Evolutionary conservation across 768 basidiomycete species (phyloP), one percentile per base, ranked within the genome.

Genomic region (Omphalotus guepiniiformis): DNA sequence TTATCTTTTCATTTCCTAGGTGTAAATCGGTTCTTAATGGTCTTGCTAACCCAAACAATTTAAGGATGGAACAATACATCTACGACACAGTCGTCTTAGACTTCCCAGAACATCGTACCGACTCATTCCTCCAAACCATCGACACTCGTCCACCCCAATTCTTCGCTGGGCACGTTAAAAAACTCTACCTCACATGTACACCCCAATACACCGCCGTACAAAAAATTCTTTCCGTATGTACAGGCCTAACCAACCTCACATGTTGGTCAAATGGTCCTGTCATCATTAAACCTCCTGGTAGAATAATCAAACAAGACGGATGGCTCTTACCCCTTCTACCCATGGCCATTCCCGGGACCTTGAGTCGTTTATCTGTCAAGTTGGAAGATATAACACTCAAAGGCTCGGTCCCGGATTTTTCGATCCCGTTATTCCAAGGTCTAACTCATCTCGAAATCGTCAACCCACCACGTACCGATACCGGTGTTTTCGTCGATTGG

Each of bases 21-120:
- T 60, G 58, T 38, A 37, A 45, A 54, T 63, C 57, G 63, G 57
- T 50, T 6, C 32, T 44, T 7, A 38, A 7, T 16, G 18, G 34
- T 34, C 18, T 22, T 11, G 19, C 30, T 48, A n/a, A 18, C 25
- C 26, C 2, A 34, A 30, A 22, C 4, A 18, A 21, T 3, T 16
- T 4, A 30, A 69, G 67, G 66, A 56, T 64, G 30, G 67, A 69
- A 55, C 49, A 60, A 4, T 41, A 66, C 22, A 60, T 65, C 15
- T 67, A 69, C 42, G 59, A 61, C 36, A 64, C 57, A 8, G 55
- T 69, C 18, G 56, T 64, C 3, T 55, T 67, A 3, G 58, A 62
- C 16, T 22, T 53, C 16, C 55, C 55, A 15, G 30, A 53, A 12
- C 2, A 13, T 2, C 55, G 48, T 8, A 54, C 57, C 9, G 43